Base-by-base conservation (phyloP, 345 rosid species). In the Syzygium oleosum region DNA sequence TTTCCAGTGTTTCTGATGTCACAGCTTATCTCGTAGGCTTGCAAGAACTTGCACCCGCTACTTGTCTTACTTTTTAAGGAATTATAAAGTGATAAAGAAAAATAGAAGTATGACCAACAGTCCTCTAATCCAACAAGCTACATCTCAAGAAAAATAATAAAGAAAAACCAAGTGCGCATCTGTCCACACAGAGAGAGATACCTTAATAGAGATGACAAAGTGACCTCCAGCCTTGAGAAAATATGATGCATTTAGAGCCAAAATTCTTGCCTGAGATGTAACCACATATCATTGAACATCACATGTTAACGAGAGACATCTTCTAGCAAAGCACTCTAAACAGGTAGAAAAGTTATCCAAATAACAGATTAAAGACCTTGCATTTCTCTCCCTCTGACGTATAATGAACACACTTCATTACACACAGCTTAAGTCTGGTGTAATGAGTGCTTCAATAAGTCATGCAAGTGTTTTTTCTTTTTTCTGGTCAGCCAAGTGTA, bases 131-230 rank as follows among this genome's bases (percentile, higher is more conserved):
- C 34, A 53, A 56, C 31, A 22, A 61, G 52, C 19, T 41, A 58
- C 15, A 0, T 25, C 15, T 58, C 65, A 6, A 43, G 46, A 43
- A 43, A 43, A 11, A 58, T 12, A 58, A 58, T 0, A 58, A 58
- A 58, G 63, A 58, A 58, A 58, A 58, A 58, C 29, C 29, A 25
- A 58, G 63, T 58, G 29, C 14, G 0, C 63, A 11, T 4, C 59
- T 19, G n/a, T 55, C 59, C 27, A 23, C n/a, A 25, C 9, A 29
- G 52, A 19, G 11, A 79, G 10, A 34, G 29, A 25, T 78, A 98
- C 99, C 99, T 98, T 98, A 55, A 98, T 98, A 51, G 99, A 98
- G 80, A 98, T 98, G 16, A 97, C 99, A 92, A 97, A 98, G 91
- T 98, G 96, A 7, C 98, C 99, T 56, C 99, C 99, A 51, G 99